These are phyloP conservation scores for Sesbania bispinosa DNA, from an alignment of 306 rosid species.

Conservation along the genomic window DNA sequence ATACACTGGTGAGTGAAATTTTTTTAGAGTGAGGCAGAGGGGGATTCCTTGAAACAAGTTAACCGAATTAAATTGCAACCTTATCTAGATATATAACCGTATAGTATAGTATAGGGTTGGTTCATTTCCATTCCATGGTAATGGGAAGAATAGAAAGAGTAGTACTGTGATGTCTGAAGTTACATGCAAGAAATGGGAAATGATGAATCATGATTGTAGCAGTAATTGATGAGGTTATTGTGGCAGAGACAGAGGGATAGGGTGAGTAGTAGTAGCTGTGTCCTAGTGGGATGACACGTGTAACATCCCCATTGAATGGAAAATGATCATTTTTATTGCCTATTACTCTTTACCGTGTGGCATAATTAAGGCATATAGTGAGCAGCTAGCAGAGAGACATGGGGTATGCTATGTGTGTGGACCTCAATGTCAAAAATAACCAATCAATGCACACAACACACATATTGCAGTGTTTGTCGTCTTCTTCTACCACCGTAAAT, in stretches of 20 bases:
- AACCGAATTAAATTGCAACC: background rate
- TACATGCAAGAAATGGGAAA: constrained; percentile 25
- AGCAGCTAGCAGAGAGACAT: constrained; percentile 6
- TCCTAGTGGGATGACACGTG: constrained; percentile 33
- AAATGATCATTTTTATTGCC: background rate
- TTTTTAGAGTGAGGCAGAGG: background rate
- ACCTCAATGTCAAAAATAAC: constrained; percentile 30
- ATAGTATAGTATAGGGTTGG: no score
- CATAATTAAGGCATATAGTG: constrained; percentile 1
- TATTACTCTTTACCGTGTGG: background rate
- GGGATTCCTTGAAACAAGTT: background rate
- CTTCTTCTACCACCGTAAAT: constrained; percentile 14
- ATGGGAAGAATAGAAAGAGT: background rate
- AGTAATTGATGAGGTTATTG: constrained; percentile 23
- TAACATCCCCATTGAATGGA: constrained; percentile 28
- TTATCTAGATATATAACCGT: constrained; percentile 14
- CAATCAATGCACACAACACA: constrained; percentile 15
- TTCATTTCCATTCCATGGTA: constrained; percentile 2
- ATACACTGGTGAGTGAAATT: no score
- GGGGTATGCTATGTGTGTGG: background rate
- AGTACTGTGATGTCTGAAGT: constrained; percentile 21
- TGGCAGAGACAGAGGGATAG: background rate
- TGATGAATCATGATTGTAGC: constrained; percentile 30
- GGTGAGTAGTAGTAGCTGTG: background rate
- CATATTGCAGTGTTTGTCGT: constrained; percentile 35